phyloP scores from a whole-genome alignment of 441 rosid genomes.

The Erysimum cheiri region DNA sequence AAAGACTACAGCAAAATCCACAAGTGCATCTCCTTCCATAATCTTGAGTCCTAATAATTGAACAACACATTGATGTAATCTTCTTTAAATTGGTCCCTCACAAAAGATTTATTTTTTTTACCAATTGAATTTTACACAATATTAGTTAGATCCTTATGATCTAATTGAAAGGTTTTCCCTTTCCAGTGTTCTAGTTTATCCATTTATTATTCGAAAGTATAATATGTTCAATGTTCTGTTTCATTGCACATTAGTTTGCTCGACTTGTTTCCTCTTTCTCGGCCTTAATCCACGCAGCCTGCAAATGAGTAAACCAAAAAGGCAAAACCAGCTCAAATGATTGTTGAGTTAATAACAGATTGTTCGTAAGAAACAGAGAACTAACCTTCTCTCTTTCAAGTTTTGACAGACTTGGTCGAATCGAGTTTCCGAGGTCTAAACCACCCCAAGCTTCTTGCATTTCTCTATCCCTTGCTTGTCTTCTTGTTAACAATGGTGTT shows the following conservation, averaged over 20 bases:
- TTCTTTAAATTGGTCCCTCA: not conserved
- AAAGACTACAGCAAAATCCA: too few species aligned
- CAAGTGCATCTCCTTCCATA: too few species aligned
- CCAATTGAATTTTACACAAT: conserved; percentile 20
- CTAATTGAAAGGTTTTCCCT: conserved; percentile 5
- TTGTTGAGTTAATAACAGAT: not conserved
- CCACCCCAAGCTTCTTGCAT: conserved; percentile 95
- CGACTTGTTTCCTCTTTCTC: conserved; percentile 77
- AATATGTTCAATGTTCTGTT: not conserved
- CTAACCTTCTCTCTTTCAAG: conserved; percentile 88
- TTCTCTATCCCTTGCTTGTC: conserved; percentile 78
- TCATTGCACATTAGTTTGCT: conserved; percentile 29
- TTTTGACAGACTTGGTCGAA: conserved; percentile 70
- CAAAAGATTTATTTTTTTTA: not conserved
- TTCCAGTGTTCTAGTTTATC: conserved; percentile 4
- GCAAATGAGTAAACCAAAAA: conserved; percentile 24
- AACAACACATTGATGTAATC: not conserved
- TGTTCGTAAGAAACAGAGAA: not conserved
- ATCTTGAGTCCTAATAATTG: not conserved
- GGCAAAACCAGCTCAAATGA: conserved; percentile 5
- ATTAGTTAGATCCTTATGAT: conserved; percentile 16
- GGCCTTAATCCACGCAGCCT: conserved; percentile 91
- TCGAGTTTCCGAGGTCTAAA: conserved; percentile 77
- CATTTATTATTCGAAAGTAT: not conserved
- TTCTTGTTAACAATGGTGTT: conserved; percentile 48